These are phyloP conservation scores for Exophiala sp. DNA, from an alignment of 2,329 filamentous ascomycete genomes.

Conservation along the genomic window DNA sequence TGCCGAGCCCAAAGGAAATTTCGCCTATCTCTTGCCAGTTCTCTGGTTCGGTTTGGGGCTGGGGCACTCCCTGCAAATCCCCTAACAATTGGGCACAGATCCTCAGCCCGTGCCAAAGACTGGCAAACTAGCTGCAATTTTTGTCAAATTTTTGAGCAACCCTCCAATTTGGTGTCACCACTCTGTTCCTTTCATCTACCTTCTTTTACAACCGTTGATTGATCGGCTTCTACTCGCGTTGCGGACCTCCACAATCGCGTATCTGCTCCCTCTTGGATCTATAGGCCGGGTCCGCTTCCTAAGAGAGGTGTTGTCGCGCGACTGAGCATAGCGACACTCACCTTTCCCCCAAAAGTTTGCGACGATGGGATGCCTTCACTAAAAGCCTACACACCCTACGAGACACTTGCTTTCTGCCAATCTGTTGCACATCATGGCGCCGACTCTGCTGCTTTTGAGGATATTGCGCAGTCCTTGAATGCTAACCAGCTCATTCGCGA, in stretches of 20 bases:
- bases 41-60: neutral
- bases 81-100: neutral
- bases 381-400: constrained; percentile 75
- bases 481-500: constrained; percentile 69
- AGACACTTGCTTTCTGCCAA: constrained; percentile 82
- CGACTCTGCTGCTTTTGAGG: constrained; percentile 62
- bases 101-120: neutral
- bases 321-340: constrained; percentile 3
- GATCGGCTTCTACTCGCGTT: constrained; percentile 6
- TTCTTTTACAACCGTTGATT: constrained; percentile 30
- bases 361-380: constrained; percentile 54
- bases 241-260: constrained; percentile 8
- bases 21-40: neutral
- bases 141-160: neutral
- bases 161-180: constrained; percentile 15
- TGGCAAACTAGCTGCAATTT: constrained; percentile 10
- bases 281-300: neutral
- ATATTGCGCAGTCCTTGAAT: constrained; percentile 71
- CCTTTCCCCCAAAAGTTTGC: constrained; percentile 10
- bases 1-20: neutral
- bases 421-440: constrained; percentile 67
- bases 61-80: neutral
- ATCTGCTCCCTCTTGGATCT: neutral
- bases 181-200: constrained; percentile 23
- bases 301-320: constrained; percentile 6